Evolutionary conservation across 768 basidiomycete species (phyloP).

Genomic region (Mycena galericulata): DNA sequence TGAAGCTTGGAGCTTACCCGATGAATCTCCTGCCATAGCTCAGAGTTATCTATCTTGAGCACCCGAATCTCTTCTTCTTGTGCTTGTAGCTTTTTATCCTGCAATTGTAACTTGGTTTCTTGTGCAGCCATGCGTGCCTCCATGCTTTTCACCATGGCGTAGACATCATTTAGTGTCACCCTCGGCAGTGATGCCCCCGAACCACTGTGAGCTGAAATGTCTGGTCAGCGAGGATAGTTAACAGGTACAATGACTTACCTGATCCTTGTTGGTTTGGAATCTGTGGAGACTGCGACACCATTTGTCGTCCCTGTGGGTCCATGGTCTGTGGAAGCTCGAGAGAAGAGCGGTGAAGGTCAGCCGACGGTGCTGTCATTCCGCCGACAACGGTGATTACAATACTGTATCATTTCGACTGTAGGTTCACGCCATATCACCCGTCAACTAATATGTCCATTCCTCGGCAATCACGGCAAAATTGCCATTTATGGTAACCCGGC

Average conservation of each 20-base stretch:
- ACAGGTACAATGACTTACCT: background rate
- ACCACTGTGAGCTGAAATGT: background rate
- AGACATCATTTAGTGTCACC: background rate
- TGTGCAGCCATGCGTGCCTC: conserved; percentile 6
- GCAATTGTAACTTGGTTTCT: background rate
- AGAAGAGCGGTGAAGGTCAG: background rate
- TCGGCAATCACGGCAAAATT: too few species aligned
- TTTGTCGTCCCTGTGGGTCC: background rate
- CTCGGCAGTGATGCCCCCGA: background rate
- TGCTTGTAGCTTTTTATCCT: background rate
- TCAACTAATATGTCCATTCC: too few species aligned
- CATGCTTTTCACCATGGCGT: conserved; percentile 4
- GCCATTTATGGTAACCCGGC: too few species aligned
- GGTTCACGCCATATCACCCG: too few species aligned
- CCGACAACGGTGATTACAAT: background rate
- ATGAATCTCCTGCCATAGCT: conserved; percentile 9
- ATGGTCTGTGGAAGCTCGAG: background rate
- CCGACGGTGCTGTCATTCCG: background rate
- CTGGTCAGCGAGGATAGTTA: background rate
- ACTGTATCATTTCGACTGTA: too few species aligned
- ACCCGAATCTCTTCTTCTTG: background rate
- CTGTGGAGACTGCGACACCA: background rate
- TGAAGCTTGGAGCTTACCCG: background rate
- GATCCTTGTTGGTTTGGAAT: background rate
- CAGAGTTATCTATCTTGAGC: background rate